Conservation (phyloP, 345 rosid genomes). For the Gossypium australe region DNA sequence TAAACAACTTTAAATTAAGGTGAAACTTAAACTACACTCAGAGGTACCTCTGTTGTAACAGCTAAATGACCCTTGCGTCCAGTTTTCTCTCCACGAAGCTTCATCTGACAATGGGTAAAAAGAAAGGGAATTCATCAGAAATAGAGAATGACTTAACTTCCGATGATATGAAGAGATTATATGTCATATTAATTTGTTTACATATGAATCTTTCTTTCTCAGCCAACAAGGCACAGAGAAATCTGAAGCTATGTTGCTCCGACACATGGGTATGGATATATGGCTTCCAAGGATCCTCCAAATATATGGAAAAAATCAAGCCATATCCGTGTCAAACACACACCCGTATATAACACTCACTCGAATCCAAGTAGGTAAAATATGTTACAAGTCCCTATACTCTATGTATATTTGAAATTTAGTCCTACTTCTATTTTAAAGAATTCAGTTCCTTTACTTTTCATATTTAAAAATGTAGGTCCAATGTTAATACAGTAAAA, state of each 20-base stretch:
- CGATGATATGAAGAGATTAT: not conserved
- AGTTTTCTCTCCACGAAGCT: constrained; percentile 83
- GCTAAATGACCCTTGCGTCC: constrained; percentile 99
- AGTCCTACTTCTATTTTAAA: no score
- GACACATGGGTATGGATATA: not conserved
- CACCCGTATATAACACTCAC: not conserved
- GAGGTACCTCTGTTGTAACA: constrained; percentile 78
- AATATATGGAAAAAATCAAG: not conserved
- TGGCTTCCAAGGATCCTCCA: not conserved
- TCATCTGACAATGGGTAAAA: constrained; percentile 46
- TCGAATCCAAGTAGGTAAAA: not conserved
- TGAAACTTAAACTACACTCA: not conserved
- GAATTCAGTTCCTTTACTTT: no score
- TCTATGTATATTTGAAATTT: no score
- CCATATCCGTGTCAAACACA: not conserved
- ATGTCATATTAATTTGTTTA: not conserved
- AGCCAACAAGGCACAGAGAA: not conserved
- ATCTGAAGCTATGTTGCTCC: not conserved
- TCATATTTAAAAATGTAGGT: no score
- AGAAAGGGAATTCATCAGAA: not conserved
- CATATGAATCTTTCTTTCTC: not conserved
- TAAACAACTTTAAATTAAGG: not conserved
- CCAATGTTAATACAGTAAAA: no score
- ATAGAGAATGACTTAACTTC: constrained; percentile 4
- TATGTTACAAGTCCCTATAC: no score